phyloP scores from a whole-genome alignment of 305 asterid genomes.

The Andrographis paniculata region DNA sequence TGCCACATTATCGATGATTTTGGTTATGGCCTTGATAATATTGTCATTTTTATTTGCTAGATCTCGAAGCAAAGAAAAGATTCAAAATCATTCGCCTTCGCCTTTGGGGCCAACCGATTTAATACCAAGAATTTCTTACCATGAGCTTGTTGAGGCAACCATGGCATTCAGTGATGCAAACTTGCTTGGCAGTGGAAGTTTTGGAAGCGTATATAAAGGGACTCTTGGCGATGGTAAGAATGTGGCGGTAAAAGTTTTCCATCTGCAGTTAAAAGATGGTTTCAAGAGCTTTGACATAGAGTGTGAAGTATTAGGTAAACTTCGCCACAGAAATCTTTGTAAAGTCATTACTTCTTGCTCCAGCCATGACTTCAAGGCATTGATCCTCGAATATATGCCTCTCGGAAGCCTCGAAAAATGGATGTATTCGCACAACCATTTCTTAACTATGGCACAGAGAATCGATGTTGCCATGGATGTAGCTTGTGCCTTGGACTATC shows the following conservation, averaged over 20 bases:
- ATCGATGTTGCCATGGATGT: background rate
- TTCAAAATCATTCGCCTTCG: background rate
- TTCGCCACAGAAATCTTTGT: background rate
- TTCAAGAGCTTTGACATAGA: background rate
- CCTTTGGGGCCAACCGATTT: background rate
- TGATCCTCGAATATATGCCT: background rate
- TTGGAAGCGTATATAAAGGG: slow-evolving; percentile 1
- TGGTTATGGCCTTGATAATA: no score
- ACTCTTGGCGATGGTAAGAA: background rate
- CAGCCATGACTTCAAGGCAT: background rate
- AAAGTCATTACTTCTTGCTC: background rate
- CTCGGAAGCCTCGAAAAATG: background rate
- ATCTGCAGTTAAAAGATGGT: background rate
- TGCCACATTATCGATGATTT: background rate
- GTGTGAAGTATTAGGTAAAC: background rate
- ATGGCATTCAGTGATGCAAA: background rate
- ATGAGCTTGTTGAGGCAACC: background rate
- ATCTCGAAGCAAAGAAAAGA: background rate
- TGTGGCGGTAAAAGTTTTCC: background rate
- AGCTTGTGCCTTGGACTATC: background rate
- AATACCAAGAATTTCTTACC: background rate
- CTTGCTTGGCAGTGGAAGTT: background rate
- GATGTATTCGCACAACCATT: background rate
- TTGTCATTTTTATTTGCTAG: no score
- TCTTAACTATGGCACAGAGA: background rate